Base-by-base conservation (phyloP, 1,284 basidiomycete species). In the Cutaneotrichosporon sp. region DNA sequence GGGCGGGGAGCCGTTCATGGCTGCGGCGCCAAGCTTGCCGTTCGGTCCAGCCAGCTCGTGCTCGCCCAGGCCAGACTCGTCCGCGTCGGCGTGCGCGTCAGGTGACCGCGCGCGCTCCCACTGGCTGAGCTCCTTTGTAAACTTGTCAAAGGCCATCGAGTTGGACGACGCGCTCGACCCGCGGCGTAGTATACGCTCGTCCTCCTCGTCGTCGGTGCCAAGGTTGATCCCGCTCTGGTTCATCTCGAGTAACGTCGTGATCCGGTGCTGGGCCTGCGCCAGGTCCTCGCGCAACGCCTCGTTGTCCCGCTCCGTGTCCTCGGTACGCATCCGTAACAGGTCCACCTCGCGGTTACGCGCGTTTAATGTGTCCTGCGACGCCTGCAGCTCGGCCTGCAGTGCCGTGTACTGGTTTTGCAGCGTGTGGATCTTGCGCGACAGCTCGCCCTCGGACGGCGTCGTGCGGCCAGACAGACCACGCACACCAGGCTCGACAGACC, bases 361-460 rank as follows among this genome's bases (percentile, higher is more conserved):
- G 81, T 84, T 66, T 84, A 88, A 64, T 85, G 88, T 38, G 84
- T 86, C 74, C 84, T 87, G 58, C 81, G 84, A 71, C 84, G 87
- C 59, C 82, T 85, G 76, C 46, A 93, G 78, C 64, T 82, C 85
- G 60, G 88, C 87, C 55, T 85, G 84, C 44, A 91, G 78, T 17
- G 80, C 78, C 44, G 86, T 83, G 44, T 91, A 81, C 53, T 88
- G 87, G 46, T 80, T 76, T 45, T 83, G 83, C 20, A 94, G 78
- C 34, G 91, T 86, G 64, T 83, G 83, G 70, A 74, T 56, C 85
- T 90, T 68, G 86, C 88, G 65, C 68, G 79, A 56, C 8, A 72
- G 50, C 49, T 75, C 74, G 36, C 55, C 50, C 42, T 79, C 82
- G 54, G 87, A 85, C 5, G 90, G 90, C 1, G 90, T 92, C 42